Base-by-base conservation (phyloP, 345 rosid genomes). In the Noccaea caerulescens region DNA sequence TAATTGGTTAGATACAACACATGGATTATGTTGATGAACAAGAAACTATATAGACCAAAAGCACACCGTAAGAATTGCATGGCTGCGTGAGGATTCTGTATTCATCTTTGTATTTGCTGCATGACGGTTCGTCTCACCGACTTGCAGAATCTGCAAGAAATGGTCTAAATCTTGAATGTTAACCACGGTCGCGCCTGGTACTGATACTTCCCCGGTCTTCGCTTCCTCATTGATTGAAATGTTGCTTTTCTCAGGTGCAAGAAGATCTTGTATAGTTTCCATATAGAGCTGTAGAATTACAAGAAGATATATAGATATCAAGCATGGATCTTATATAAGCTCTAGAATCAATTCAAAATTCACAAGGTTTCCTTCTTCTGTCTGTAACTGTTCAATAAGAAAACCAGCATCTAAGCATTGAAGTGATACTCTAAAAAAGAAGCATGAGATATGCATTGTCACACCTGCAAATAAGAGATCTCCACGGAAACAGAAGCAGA, bases 51-150 rank as follows among this genome's bases (percentile, higher is more conserved):
- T 34, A 54, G 64, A 41, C 9, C 12, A 77, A 62, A 68, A 67
- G 38, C 85, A 55, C 74, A 88, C 98, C 91, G 82, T 82, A 55
- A 93, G 87, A 85, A 93, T 86, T 47, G 98, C 96, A 78, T 93
- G 98, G 77, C 98, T 93, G 52, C 97, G 96, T 16, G 98, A 93
- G 75, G 98, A 93, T 82, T 93, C 98, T 11, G 97, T 86, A 78
- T 93, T 90, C 72, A 84, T 84, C 81, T 85, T 93, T 69, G 98
- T 93, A 67, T 90, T 90, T 20, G 98, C 93, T 5, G 91, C 88
- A 82, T 84, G 82, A 8, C 96, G 97, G 77, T 93, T 90, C 63
- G 88, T 76, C 82, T 93, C 96, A 4, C 96, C 98, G 14, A 83
- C 82, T 82, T 86, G 97, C 67, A 93, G 81, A 70, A 93, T 77